Percentiles rank a stretch among this genome's conserved stretches.
phyloP scores from a whole-genome alignment of 768 basidiomycete genomes.

The Tricholoma flavovirens region DNA sequence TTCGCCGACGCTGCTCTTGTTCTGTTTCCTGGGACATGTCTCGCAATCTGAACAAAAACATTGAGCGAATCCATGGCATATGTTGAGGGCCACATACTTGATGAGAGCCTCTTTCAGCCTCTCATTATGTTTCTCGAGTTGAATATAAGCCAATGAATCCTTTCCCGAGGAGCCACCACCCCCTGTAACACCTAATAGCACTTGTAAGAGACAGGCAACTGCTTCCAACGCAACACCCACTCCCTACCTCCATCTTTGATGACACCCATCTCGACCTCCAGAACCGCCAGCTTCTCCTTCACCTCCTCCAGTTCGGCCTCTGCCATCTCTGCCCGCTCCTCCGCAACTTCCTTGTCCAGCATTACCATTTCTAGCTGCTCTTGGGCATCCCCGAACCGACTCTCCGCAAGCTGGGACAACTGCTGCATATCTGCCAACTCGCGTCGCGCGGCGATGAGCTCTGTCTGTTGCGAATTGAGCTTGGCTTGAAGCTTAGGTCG shows the following conservation, averaged over 20 bases:
- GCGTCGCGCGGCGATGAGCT: slow-evolving; percentile 69
- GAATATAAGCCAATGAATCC: slow-evolving; percentile 64
- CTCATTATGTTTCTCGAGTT: slow-evolving; percentile 96
- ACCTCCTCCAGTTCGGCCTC: slow-evolving; percentile 74
- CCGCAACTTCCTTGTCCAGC: slow-evolving; percentile 95
- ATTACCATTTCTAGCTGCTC: slow-evolving; percentile 94
- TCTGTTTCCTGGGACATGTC: slow-evolving; percentile 89
- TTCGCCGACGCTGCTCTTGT: slow-evolving; percentile 71
- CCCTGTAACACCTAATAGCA: slow-evolving; percentile 12
- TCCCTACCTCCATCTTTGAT: slow-evolving; percentile 52
- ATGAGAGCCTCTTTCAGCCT: slow-evolving; percentile 91
- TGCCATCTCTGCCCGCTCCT: slow-evolving; percentile 81
- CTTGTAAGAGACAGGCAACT: background rate
- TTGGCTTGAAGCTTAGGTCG: slow-evolving; percentile 92
- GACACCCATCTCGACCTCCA: slow-evolving; percentile 81
- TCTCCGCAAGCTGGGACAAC: slow-evolving; percentile 65
- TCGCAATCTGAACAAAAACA: slow-evolving; percentile 51
- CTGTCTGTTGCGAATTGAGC: slow-evolving; percentile 72
- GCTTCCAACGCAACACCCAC: slow-evolving; percentile 3
- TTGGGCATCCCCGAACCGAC: slow-evolving; percentile 66
- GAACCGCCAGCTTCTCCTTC: slow-evolving; percentile 69
- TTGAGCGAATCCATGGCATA: background rate
- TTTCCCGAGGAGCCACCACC: slow-evolving; percentile 35
- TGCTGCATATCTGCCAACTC: slow-evolving; percentile 74
- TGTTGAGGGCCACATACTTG: slow-evolving; percentile 36